Evolutionary conservation across 2,329 filamentous ascomycete species (phyloP).

Genomic region (Colletotrichum karsti): DNA sequence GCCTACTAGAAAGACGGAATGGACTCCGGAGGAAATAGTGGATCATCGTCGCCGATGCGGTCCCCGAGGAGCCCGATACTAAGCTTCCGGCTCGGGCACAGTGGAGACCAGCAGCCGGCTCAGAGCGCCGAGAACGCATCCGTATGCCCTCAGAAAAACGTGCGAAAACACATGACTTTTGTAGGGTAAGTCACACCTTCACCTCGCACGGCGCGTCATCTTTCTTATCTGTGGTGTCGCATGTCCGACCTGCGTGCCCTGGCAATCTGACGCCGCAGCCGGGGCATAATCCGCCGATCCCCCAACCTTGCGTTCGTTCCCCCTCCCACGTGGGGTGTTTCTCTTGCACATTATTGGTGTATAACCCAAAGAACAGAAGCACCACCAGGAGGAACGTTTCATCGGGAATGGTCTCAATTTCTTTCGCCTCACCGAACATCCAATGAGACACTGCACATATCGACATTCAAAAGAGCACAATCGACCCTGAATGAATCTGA

Average conservation of each 20-base stretch:
- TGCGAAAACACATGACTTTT: background rate
- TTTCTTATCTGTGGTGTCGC: too few relatives aligned
- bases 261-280: background rate
- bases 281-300: background rate
- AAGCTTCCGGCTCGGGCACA: background rate
- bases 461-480: background rate
- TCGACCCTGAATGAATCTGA: background rate
- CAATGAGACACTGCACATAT: constrained; percentile 1
- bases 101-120: background rate
- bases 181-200: too few relatives aligned
- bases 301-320: background rate
- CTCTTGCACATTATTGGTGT: constrained; percentile 10
- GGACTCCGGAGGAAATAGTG: too few relatives aligned
- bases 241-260: too few relatives aligned
- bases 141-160: background rate
- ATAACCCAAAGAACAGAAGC: background rate
- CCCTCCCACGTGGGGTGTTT: constrained; percentile 20
- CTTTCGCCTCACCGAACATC: background rate
- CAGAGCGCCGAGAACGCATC: background rate
- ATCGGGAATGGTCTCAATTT: background rate
- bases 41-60: too few relatives aligned
- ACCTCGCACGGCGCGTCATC: background rate
- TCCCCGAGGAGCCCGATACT: too few relatives aligned
- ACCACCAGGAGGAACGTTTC: constrained; percentile 10
- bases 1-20: too few relatives aligned